Percentiles rank a stretch among this genome's conserved stretches.
Evolutionary conservation across 352 stramenopile genomes (phyloP).

Genomic region (Pythium coloratum): DNA sequence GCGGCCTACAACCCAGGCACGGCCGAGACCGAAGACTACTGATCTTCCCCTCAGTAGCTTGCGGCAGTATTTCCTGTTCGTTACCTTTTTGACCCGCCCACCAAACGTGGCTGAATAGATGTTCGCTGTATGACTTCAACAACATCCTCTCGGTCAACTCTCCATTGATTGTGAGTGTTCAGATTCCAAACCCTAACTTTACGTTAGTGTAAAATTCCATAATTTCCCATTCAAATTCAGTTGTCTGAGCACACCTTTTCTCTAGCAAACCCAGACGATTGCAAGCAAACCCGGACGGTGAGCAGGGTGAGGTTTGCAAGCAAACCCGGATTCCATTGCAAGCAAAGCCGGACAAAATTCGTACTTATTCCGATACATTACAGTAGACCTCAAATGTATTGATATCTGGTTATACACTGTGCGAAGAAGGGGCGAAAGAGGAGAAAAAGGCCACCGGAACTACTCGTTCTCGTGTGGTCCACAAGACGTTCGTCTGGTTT

Average conservation of each 20-base stretch:
- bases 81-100: neutral
- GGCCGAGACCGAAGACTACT: slow-evolving; percentile 13
- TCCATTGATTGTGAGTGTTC: no score
- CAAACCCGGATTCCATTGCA: no score
- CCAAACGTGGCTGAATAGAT: slow-evolving; percentile 4
- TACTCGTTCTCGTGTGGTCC: neutral
- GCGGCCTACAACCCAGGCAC: slow-evolving; percentile 4
- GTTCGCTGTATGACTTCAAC: neutral
- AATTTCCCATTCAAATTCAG: neutral
- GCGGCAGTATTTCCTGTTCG: slow-evolving; percentile 2
- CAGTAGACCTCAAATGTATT: no score
- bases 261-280: no score
- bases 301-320: no score
- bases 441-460: no score
- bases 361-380: no score
- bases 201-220: neutral
- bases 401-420: no score
- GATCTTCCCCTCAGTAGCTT: neutral
- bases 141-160: neutral
- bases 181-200: neutral
- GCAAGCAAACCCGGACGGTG: no score
- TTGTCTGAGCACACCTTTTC: neutral
- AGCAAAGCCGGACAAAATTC: no score
- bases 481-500: neutral
- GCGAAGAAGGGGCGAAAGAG: no score